Evolutionary conservation across 441 rosid genomes (phyloP).

Genomic region (Mallotus japonicus): DNA sequence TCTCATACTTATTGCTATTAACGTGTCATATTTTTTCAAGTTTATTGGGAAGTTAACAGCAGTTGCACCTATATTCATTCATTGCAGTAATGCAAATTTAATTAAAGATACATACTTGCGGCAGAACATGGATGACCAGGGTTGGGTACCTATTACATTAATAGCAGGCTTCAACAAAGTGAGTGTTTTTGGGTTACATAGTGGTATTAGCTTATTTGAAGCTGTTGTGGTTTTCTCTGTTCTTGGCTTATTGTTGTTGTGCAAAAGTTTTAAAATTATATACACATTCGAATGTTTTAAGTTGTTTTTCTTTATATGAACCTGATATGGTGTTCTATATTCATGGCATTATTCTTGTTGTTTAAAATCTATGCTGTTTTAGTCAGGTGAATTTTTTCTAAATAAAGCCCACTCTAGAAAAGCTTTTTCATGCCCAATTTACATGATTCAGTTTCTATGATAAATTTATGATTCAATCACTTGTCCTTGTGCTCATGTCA

Average conservation of each 20-base stretch:
- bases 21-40: constrained; percentile 3
- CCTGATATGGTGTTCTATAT: neutral
- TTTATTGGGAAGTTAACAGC: constrained; percentile 27
- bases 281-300: no score
- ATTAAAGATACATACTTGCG: constrained; percentile 76
- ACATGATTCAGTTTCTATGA: neutral
- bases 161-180: constrained; percentile 89
- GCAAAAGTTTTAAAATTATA: neutral
- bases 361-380: neutral
- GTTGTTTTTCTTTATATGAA: no score
- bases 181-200: constrained; percentile 26
- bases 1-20: constrained; percentile 6
- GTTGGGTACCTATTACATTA: constrained; percentile 70
- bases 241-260: constrained; percentile 8
- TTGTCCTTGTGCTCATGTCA: neutral
- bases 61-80: constrained; percentile 28
- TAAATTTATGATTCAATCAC: neutral
- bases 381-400: neutral
- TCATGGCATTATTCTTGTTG: neutral
- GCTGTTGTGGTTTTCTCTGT: constrained; percentile 17
- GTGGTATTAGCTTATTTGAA: constrained; percentile 10
- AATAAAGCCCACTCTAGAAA: neutral
- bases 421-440: no score
- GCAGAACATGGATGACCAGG: constrained; percentile 83
- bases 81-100: constrained; percentile 79